Percentiles rank a stretch among this genome's conserved stretches.
phyloP scores from a whole-genome alignment of 768 basidiomycete genomes.

The Lentinula aciculospora region DNA sequence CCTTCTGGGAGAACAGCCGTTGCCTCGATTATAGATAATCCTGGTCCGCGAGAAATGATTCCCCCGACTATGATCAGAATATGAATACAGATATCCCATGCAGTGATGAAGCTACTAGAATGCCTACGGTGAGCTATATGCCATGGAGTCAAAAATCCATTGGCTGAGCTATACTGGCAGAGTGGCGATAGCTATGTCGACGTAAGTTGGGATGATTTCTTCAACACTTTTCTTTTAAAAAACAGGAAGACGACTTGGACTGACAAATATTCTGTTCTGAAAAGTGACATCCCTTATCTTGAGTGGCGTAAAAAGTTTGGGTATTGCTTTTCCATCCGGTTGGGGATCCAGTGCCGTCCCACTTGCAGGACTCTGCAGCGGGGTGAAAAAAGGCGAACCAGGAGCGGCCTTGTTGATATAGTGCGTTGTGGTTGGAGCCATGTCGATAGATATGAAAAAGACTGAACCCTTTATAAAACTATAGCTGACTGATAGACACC shows the following conservation, averaged over 20 bases:
- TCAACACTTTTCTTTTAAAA: too few species aligned
- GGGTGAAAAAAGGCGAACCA: conserved; percentile 35
- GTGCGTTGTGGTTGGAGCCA: background rate
- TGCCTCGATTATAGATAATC: conserved; percentile 60
- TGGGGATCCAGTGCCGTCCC: conserved; percentile 33
- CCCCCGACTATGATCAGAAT: conserved; percentile 35
- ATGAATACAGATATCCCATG: conserved; percentile 5
- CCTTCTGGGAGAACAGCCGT: conserved; percentile 56
- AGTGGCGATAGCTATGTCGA: conserved; percentile 52
- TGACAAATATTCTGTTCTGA: conserved; percentile 50
- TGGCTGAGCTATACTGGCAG: conserved; percentile 54
- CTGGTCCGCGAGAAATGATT: conserved; percentile 48
- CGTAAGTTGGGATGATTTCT: too few species aligned
- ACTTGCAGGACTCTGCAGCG: conserved; percentile 32
- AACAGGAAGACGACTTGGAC: too few species aligned
- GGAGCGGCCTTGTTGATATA: conserved; percentile 18
- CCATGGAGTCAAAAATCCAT: conserved; percentile 51
- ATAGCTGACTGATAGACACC: background rate
- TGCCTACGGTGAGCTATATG: conserved; percentile 57
- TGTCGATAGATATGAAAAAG: background rate
- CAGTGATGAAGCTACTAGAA: conserved; percentile 16
- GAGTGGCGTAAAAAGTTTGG: conserved; percentile 48
- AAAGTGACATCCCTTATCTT: conserved; percentile 47
- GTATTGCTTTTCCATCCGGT: conserved; percentile 29
- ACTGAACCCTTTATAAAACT: background rate